Percentiles rank a stretch among this genome's conserved stretches.
Conservation (phyloP, 495 filamentous ascomycete genomes). For the Rhypophila decipiens region DNA sequence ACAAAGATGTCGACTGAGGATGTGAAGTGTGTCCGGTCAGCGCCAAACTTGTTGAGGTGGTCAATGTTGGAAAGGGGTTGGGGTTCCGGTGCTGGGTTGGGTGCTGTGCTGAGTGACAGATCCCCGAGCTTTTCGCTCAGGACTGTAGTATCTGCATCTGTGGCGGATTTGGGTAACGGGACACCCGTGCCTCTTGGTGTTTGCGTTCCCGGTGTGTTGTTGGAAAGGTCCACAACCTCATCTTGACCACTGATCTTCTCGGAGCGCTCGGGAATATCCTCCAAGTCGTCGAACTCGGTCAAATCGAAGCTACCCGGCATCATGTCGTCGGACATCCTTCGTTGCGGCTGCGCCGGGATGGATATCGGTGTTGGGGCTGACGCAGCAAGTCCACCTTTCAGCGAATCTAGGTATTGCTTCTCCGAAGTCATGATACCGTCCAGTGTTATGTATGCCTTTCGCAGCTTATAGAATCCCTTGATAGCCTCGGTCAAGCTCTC, state of each 20-base stretch:
- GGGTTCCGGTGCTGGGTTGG: neutral
- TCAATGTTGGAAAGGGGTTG: conserved; percentile 2
- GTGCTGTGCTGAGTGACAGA: conserved; percentile 2
- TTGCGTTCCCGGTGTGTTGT: conserved; percentile 21
- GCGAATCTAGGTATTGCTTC: conserved; percentile 30
- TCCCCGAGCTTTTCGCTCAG: conserved; percentile 18
- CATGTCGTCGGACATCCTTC: conserved; percentile 18
- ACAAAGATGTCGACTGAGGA: conserved; percentile 77
- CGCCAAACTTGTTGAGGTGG: conserved; percentile 16
- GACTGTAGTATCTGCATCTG: neutral
- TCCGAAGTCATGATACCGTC: conserved; percentile 60
- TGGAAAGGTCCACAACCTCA: conserved; percentile 25
- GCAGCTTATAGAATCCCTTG: conserved; percentile 85
- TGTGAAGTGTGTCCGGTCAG: conserved; percentile 49
- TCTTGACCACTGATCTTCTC: conserved; percentile 19
- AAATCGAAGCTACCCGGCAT: conserved; percentile 34
- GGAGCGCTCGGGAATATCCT: conserved; percentile 3
- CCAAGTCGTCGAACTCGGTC: conserved; percentile 23
- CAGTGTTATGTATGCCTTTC: conserved; percentile 82
- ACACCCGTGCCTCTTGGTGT: conserved; percentile 20
- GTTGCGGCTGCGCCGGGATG: conserved; percentile 1
- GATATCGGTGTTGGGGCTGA: neutral
- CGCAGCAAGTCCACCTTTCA: conserved; percentile 1
- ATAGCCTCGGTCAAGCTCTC: conserved; percentile 90
- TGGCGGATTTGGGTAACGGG: conserved; percentile 12